Percentiles rank a stretch among this genome's conserved stretches.
phyloP scores from a whole-genome alignment of 1,139 yeast genomes.

The Kodamaea fungicola region DNA sequence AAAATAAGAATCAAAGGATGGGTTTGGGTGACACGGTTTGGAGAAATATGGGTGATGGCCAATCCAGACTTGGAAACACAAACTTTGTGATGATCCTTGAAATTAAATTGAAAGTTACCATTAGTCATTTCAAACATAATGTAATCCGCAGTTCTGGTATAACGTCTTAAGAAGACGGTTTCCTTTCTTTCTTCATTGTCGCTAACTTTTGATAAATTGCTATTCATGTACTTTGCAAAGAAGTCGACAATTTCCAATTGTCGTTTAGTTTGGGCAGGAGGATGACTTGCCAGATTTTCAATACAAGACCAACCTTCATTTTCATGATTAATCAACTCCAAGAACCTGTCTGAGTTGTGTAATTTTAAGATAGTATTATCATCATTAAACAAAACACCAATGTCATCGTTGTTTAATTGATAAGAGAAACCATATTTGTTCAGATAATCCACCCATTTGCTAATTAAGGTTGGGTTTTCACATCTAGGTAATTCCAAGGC shows the following conservation, averaged over 20 bases:
- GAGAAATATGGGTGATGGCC: conserved; percentile 78
- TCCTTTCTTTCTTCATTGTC: conserved; percentile 56
- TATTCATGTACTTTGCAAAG: conserved; percentile 80
- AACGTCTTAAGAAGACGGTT: conserved; percentile 74
- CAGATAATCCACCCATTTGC: conserved; percentile 98
- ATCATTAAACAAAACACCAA: conserved; percentile 88
- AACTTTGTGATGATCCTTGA: conserved; percentile 89
- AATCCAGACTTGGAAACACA: conserved; percentile 75
- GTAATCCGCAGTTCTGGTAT: conserved; percentile 71
- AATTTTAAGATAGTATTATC: conserved; percentile 74
- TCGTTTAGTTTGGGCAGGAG: conserved; percentile 61
- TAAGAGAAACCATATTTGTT: conserved; percentile 95
- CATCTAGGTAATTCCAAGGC: conserved; percentile 41
- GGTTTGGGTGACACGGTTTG: conserved; percentile 69
- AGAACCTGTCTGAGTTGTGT: conserved; percentile 60
- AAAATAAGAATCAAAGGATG: conserved; percentile 60
- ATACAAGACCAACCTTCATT: conserved; percentile 72
- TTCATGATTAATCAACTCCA: conserved; percentile 57
- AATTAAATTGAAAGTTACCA: conserved; percentile 90
- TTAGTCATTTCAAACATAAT: conserved; percentile 93
- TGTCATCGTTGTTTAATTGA: conserved; percentile 83
- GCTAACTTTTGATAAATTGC: conserved; percentile 73
- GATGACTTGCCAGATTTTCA: conserved; percentile 53
- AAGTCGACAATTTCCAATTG: conserved; percentile 81
- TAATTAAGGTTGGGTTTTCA: conserved; percentile 70